phyloP scores from a whole-genome alignment of 768 basidiomycete genomes.

The Leccinum incarnatum region DNA sequence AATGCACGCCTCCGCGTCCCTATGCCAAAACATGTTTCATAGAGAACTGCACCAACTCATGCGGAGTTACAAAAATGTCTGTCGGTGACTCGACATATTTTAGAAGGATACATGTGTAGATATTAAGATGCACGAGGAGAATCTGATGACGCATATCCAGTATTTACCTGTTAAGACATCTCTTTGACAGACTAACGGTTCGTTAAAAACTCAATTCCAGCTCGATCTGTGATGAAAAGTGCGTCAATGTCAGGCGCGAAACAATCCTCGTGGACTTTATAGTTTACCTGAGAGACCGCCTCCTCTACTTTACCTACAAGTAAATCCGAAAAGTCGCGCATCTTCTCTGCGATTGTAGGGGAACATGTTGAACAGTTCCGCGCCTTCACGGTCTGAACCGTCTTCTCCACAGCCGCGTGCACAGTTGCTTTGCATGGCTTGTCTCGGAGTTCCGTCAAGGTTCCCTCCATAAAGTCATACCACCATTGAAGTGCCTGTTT shows the following conservation, averaged over 20 bases:
- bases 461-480: slow-evolving; percentile 13
- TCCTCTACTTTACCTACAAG: slow-evolving; percentile 15
- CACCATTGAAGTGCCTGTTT: slow-evolving; percentile 11
- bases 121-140: not conserved
- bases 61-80: not conserved
- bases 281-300: slow-evolving; percentile 5
- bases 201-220: slow-evolving; percentile 3
- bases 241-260: not conserved
- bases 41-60: no score
- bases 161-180: not conserved
- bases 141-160: not conserved
- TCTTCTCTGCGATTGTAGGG: slow-evolving; percentile 1
- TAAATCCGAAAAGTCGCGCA: slow-evolving; percentile 13
- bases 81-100: not conserved
- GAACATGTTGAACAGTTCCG: slow-evolving; percentile 1
- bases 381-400: not conserved
- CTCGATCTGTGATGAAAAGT: not conserved
- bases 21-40: not conserved
- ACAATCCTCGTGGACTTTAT: not conserved
- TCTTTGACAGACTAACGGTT: not conserved
- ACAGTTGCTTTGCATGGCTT: slow-evolving; percentile 16
- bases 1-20: slow-evolving; percentile 6
- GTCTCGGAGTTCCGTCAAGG: slow-evolving; percentile 13
- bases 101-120: not conserved
- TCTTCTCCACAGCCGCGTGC: not conserved